Evolutionary conservation across 2,329 filamentous ascomycete genomes (phyloP), one percentile per base, ranked within the genome.

Genomic region (Stenocarpella maydis): DNA sequence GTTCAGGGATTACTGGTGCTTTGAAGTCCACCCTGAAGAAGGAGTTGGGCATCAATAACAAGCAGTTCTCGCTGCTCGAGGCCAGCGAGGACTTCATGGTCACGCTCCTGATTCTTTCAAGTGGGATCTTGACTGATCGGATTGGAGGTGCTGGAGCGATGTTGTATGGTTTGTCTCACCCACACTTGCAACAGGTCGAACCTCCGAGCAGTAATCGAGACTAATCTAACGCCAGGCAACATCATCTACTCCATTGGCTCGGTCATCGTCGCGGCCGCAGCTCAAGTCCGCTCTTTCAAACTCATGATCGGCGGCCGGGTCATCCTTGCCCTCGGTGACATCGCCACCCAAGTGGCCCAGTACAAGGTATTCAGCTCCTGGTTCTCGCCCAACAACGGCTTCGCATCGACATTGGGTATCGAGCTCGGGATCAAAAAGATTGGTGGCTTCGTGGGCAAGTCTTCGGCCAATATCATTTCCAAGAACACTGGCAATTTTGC

Each of bases 321-420:
- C 1, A 77, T 90, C 15, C 81, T 86, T 34, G 83, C 87, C 0
- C 77, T 90, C 0, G 88, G 88, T n/a, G 88, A 90, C 71, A 88
- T 90, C 24, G 86, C 88, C 0, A 90, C 88, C 0, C 88, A 90
- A 72, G 82, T 90, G 37, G 88, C 88, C 0, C 87, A 90, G 74
- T 90, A 90, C 75, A 89, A 90, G 71, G 85, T 90, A 71, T 90
- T 90, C 73, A 88, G 86, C 0, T 88, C 86, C 0, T 90, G 88
- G 88, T 90, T 90, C 71, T 82, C 88, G 0, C 88, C 88, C 0
- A 87, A 82, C 9, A 84, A 87, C 68, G 88, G 88, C 1, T 90
- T 90, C 74, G 88, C 88, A 0, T 88, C 87, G 0, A 90, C 88
- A 0, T 80, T 90, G 0, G 88, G 84, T 0, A 85, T 90, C 4